Conservation (phyloP, 83 land plant species). For the Diphasiastrum complanatum region DNA sequence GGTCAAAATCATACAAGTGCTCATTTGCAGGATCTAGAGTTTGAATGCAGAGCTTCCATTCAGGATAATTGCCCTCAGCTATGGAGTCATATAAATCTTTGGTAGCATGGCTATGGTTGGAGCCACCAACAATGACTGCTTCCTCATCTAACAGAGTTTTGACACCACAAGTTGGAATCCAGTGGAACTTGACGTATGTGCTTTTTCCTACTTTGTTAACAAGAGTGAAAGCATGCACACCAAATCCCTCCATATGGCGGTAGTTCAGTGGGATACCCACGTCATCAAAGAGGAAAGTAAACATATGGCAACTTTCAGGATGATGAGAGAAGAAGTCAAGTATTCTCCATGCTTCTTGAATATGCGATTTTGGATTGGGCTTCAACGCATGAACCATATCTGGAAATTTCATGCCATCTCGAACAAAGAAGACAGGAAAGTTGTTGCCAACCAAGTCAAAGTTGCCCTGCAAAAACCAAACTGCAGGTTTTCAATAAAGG, state of each 20-base stretch:
- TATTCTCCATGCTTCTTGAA: conserved; percentile 6
- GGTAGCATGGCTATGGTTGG: conserved; percentile 17
- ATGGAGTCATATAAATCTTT: conserved; percentile 18
- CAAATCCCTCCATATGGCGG: conserved; percentile 29
- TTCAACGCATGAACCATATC: conserved; percentile 35
- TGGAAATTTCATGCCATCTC: conserved; percentile 31
- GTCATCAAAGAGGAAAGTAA: conserved; percentile 15
- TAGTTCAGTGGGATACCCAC: conserved; percentile 20
- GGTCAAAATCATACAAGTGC: conserved; percentile 8
- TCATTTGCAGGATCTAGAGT: conserved; percentile 19
- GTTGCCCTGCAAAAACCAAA: conserved; percentile 15
- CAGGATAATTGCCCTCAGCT: conserved; percentile 17
- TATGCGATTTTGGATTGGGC: conserved; percentile 32
- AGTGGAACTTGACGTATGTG: conserved; percentile 29
- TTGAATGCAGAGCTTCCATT: conserved; percentile 30
- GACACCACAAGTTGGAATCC: conserved; percentile 13
- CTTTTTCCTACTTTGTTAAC: conserved; percentile 26
- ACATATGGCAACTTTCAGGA: conserved; percentile 1
- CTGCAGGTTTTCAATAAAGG: neutral
- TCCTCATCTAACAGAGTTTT: conserved; percentile 22
- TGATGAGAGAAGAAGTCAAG: neutral
- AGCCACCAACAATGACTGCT: conserved; percentile 22
- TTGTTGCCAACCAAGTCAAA: conserved; percentile 40
- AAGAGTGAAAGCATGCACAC: conserved; percentile 26
- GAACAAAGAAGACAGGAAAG: conserved; percentile 32